Conservation (phyloP, 805 yeast species). For the Jamesozyma hellenica region DNA sequence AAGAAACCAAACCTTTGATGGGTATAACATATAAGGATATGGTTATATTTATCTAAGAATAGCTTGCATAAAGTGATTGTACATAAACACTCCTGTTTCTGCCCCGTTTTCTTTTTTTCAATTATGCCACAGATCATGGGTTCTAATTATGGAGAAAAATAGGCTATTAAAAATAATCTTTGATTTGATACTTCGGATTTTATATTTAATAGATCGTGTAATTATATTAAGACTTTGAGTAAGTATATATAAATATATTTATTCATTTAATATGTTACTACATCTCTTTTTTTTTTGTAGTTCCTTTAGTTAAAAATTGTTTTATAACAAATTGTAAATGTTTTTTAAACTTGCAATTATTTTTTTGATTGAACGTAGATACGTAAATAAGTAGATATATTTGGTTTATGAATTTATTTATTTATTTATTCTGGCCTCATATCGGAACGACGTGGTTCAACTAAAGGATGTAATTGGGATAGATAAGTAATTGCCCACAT, state of each 20-base stretch:
- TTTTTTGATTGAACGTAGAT: background rate
- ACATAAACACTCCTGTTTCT: constrained; percentile 45
- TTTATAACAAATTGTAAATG: too few species aligned
- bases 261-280: background rate
- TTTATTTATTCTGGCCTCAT: constrained; percentile 61
- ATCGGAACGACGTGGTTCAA: constrained; percentile 82
- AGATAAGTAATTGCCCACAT: constrained; percentile 93
- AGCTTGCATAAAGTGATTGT: too few species aligned
- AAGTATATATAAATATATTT: background rate
- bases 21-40: background rate
- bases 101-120: constrained; percentile 39
- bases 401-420: too few species aligned
- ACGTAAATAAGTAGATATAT: too few species aligned
- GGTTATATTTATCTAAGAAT: background rate
- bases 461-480: constrained; percentile 79
- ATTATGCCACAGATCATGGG: constrained; percentile 41
- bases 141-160: constrained; percentile 53
- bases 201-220: constrained; percentile 3
- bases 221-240: background rate
- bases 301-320: too few species aligned
- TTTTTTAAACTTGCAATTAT: too few species aligned
- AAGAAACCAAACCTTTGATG: background rate
- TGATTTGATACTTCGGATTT: constrained; percentile 37
- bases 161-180: constrained; percentile 32
- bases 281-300: background rate